Evolutionary conservation across 371 early-diverging fungal species (phyloP), one percentile per base, ranked within the genome.

Genomic region (Rhizopus sp.): DNA sequence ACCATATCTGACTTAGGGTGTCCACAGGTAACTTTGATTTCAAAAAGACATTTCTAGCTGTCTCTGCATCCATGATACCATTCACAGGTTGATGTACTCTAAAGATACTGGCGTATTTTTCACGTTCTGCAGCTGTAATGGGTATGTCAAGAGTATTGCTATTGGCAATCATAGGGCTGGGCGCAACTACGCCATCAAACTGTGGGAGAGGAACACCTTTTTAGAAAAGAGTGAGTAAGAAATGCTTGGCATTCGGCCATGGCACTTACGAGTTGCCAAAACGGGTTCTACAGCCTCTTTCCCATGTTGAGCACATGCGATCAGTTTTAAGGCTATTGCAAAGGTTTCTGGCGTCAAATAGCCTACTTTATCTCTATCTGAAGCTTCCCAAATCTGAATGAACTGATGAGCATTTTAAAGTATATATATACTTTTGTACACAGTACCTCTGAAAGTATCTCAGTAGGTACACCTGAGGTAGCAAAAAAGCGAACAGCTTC

Each of bases 221-320:
- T 53, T 7, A 45, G 0, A 32, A 17, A 54, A n/a, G 12, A 17
- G 13, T 3, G 12, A 16, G 7, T 32, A 29, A n/a, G n/a, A n/a
- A n/a, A n/a, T n/a, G n/a, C n/a, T n/a, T 38, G 12, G 7, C 31
- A 50, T 47, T 16, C 15, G n/a, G 8, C 23, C 17, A 35, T 38
- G 31, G 7, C 37, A 53, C 46, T 66, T 72, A 73, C 76, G 51
- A 31, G 76, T 75, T 9, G 72, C 62, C 16, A 78, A 57, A 23
- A 78, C 58, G 29, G 70, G 70, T 1, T 69, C 62, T 9, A 51
- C 37, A 13, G 66, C 69, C n/a, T 73, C 73, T 59, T 71, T 62
- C n/a, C 90, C 92, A 55, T 82, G 83, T 63, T 96, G 97, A 6
- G 87, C 90, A 51, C 92, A 78, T 5, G 93, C 89, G 64, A 95